Evolutionary conservation across 257 asterid species (phyloP).

Genomic region (Ilex asprella): DNA sequence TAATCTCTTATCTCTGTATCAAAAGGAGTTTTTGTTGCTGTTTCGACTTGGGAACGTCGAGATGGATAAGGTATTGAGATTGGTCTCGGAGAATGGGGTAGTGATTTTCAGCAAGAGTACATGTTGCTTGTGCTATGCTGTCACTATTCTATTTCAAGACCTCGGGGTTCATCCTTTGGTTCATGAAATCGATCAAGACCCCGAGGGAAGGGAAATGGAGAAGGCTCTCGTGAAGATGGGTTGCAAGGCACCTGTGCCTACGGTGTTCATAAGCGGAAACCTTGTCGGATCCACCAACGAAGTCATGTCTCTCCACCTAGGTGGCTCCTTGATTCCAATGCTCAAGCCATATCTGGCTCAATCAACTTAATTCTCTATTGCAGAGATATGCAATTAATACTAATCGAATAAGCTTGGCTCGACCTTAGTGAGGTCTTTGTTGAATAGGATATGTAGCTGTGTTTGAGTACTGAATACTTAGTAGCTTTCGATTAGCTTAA

Average conservation of each 20-base stretch:
- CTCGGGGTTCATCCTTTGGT: conserved; percentile 38
- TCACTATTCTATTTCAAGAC: conserved; percentile 46
- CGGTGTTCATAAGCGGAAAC: conserved; percentile 52
- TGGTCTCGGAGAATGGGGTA: conserved; percentile 54
- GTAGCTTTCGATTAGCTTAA: no score
- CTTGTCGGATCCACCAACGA: conserved; percentile 70
- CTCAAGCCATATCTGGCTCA: conserved; percentile 30
- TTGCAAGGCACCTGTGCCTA: conserved; percentile 45
- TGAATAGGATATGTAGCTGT: no score
- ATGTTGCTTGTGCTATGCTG: conserved; percentile 72
- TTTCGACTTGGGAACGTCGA: neutral
- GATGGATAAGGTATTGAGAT: conserved; percentile 55
- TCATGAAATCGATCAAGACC: conserved; percentile 47
- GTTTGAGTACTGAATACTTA: no score
- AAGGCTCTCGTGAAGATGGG: conserved; percentile 46
- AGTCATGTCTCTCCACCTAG: conserved; percentile 78
- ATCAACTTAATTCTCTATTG: no score
- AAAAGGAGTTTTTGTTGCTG: neutral
- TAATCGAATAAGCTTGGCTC: no score
- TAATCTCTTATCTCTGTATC: neutral
- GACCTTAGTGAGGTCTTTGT: no score
- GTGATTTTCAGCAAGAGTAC: conserved; percentile 66
- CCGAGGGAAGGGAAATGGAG: conserved; percentile 61
- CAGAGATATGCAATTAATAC: neutral
- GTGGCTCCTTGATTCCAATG: conserved; percentile 50